phyloP scores from a whole-genome alignment of 129 eudicot species.

The Glebionis coronaria region DNA sequence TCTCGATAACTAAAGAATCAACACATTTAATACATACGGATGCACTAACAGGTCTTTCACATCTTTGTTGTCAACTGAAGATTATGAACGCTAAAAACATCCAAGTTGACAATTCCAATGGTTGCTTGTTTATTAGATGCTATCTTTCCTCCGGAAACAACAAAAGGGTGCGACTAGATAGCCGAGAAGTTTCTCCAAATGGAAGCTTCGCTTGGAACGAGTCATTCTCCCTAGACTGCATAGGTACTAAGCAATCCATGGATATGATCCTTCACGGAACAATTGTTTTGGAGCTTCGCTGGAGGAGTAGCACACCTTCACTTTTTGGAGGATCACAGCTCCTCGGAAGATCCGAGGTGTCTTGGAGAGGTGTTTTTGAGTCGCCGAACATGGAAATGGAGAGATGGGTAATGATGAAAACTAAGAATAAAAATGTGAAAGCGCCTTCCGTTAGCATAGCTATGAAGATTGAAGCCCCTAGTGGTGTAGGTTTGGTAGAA shows the following conservation, averaged over 20 bases:
- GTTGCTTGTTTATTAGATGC: constrained; percentile 58
- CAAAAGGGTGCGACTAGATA: constrained; percentile 48
- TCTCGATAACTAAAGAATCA: not conserved
- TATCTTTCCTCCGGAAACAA: constrained; percentile 58
- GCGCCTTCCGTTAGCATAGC: constrained; percentile 44
- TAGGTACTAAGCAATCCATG: constrained; percentile 44
- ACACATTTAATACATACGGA: constrained; percentile 26
- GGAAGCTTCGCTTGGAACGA: constrained; percentile 44
- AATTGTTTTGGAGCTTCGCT: constrained; percentile 49
- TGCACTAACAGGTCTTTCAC: constrained; percentile 21
- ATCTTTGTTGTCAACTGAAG: constrained; percentile 46
- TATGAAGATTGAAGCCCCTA: constrained; percentile 37
- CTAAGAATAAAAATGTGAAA: constrained; percentile 33
- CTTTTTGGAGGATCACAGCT: constrained; percentile 50
- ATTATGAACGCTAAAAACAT: constrained; percentile 61
- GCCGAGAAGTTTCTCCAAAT: constrained; percentile 34
- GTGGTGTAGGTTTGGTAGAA: constrained; percentile 7
- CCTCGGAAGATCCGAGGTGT: constrained; percentile 49
- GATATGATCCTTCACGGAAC: constrained; percentile 34
- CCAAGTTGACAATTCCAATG: constrained; percentile 22
- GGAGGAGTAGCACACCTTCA: constrained; percentile 20
- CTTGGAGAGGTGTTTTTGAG: constrained; percentile 50
- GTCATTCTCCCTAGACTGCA: constrained; percentile 51
- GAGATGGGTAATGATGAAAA: constrained; percentile 50
- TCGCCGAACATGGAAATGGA: constrained; percentile 45